A percentile compares a stretch with the other conserved stretches of the same genome.
Conservation (phyloP, 2,329 filamentous ascomycete genomes). For the Xylariales sp. region DNA sequence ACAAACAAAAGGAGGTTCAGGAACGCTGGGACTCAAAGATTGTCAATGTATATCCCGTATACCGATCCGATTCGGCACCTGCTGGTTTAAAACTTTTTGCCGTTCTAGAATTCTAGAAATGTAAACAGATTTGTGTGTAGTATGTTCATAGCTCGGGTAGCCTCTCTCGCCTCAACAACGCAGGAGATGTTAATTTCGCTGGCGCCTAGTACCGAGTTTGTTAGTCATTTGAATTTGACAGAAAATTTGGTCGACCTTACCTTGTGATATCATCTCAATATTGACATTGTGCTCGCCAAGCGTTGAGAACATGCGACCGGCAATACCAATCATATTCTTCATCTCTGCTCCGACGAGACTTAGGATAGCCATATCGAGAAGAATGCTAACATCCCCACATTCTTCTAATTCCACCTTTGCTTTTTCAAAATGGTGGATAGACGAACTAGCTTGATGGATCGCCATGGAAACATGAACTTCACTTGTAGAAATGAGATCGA, state of each 20-base stretch:
- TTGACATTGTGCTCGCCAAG: constrained; percentile 94
- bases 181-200: constrained; percentile 99
- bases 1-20: background rate
- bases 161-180: constrained; percentile 91
- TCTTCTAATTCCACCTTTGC: constrained; percentile 79
- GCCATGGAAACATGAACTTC: constrained; percentile 99
- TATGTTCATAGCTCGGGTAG: constrained; percentile 93
- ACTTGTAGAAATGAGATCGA: constrained; percentile 95
- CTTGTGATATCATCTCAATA: constrained; percentile 99
- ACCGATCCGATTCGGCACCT: background rate
- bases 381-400: constrained; percentile 90
- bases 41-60: background rate
- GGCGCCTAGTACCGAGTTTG: constrained; percentile 69
- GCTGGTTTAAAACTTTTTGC: background rate
- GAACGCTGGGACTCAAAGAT: background rate
- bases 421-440: constrained; percentile 71
- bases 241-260: constrained; percentile 61
- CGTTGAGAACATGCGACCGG: constrained; percentile 93
- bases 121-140: constrained; percentile 97
- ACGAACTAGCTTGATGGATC: constrained; percentile 81
- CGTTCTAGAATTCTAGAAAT: constrained; percentile 86
- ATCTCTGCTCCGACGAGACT: constrained; percentile 94
- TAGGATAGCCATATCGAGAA: constrained; percentile 93
- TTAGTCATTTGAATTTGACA: constrained; percentile 9
- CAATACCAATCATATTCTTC: constrained; percentile 97